These are phyloP conservation scores for Pholiota molesta DNA, from an alignment of 768 basidiomycete genomes.

Conservation along the genomic window DNA sequence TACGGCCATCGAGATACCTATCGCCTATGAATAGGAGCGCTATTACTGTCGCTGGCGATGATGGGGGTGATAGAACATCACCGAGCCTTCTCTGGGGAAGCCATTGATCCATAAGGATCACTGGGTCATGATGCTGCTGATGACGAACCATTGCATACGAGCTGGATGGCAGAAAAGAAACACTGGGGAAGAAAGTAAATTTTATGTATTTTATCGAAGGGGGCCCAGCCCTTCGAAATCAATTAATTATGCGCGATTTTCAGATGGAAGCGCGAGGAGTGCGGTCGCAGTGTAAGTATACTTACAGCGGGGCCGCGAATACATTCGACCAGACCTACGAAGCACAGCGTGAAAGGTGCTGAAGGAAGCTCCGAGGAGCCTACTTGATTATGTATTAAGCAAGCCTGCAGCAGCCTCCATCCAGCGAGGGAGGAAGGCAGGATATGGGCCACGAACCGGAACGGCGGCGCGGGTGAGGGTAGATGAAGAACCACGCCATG, in stretches of 20 bases:
- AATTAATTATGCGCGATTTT: too few relatives aligned
- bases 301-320: too few relatives aligned
- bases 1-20: background rate
- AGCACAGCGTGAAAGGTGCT: background rate
- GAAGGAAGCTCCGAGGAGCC: background rate
- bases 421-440: background rate
- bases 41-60: background rate
- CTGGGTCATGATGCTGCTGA: background rate
- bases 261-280: too few relatives aligned
- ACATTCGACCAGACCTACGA: background rate
- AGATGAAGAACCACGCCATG: background rate
- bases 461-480: background rate
- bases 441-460: background rate
- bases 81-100: background rate
- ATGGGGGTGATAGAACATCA: background rate
- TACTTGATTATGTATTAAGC: background rate
- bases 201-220: too few relatives aligned
- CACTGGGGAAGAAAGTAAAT: too few relatives aligned
- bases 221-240: too few relatives aligned
- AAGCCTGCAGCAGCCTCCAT: background rate
- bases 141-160: background rate
- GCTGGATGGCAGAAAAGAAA: too few relatives aligned
- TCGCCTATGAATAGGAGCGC: background rate
- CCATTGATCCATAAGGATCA: background rate
- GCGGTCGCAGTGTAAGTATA: too few relatives aligned